phyloP scores from a whole-genome alignment of 1,284 basidiomycete species.

The Melampsora larici-populina region DNA sequence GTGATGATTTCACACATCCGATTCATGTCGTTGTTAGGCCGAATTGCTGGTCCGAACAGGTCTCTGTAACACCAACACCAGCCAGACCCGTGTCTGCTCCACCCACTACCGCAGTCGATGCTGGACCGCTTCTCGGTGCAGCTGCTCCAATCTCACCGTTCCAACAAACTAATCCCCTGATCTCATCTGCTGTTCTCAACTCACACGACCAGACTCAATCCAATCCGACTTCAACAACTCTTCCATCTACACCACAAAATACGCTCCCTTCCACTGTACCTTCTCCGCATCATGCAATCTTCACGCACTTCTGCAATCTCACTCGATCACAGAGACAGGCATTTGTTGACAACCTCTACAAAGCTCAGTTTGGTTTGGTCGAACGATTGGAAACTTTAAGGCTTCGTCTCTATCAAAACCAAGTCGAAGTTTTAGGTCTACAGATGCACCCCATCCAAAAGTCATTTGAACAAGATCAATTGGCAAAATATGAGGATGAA shows the following conservation, averaged over 20 bases:
- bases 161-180: neutral
- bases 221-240: neutral
- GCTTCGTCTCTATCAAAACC: constrained; percentile 19
- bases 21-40: constrained; percentile 42
- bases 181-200: neutral
- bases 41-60: constrained; percentile 41
- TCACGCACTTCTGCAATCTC: constrained; percentile 21
- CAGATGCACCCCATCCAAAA: neutral
- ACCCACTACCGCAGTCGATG: constrained; percentile 6
- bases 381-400: constrained; percentile 33
- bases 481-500: constrained; percentile 14
- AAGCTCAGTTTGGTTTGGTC: constrained; percentile 34
- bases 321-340: constrained; percentile 7
- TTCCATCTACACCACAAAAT: constrained; percentile 4
- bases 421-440: constrained; percentile 34
- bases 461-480: neutral
- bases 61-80: neutral
- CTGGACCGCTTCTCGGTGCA: neutral
- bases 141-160: neutral
- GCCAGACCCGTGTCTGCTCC: constrained; percentile 32
- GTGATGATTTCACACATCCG: constrained; percentile 26
- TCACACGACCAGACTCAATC: neutral
- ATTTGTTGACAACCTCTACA: constrained; percentile 34
- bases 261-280: neutral
- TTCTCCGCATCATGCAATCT: constrained; percentile 15